Conservation (phyloP, 2,329 filamentous ascomycete species). For the Cercospora beticola region DNA sequence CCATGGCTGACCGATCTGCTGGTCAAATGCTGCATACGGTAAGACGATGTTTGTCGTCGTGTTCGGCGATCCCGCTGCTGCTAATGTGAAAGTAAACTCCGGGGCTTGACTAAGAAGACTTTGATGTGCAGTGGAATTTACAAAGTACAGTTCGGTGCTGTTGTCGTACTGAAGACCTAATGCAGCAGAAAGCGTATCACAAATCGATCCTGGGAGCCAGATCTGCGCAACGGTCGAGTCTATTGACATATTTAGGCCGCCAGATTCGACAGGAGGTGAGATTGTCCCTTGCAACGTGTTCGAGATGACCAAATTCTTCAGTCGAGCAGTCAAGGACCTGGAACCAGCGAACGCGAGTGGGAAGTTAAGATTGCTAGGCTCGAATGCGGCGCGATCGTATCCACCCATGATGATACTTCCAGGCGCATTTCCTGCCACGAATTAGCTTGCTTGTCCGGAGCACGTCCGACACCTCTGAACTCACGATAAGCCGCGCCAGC, state of each 20-base stretch:
- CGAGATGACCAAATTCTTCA: slow-evolving; percentile 5
- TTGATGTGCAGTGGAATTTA: slow-evolving; percentile 41
- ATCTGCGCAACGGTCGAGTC: slow-evolving; percentile 44
- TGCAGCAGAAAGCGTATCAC: slow-evolving; percentile 41
- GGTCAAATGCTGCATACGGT: slow-evolving; percentile 37
- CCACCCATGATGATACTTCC: slow-evolving; percentile 40
- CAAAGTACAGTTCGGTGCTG: slow-evolving; percentile 40
- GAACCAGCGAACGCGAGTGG: slow-evolving; percentile 28
- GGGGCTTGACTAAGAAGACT: slow-evolving; percentile 37
- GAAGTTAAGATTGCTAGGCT: slow-evolving; percentile 27
- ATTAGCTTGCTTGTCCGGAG: background rate
- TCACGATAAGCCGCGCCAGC: slow-evolving; percentile 15
- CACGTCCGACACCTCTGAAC: background rate
- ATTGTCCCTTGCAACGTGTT: slow-evolving; percentile 9
- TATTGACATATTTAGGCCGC: slow-evolving; percentile 22
- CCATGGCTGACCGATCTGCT: slow-evolving; percentile 25
- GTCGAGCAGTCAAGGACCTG: slow-evolving; percentile 1
- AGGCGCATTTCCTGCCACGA: background rate
- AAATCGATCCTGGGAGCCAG: slow-evolving; percentile 42
- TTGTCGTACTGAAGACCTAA: slow-evolving; percentile 44
- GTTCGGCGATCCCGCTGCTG: slow-evolving; percentile 4
- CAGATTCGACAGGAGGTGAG: background rate
- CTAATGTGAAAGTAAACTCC: slow-evolving; percentile 39
- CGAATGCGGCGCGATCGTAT: slow-evolving; percentile 43
- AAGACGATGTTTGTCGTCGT: slow-evolving; percentile 28